phyloP scores from a whole-genome alignment of 495 filamentous ascomycete species.

The Penicillium taxi region DNA sequence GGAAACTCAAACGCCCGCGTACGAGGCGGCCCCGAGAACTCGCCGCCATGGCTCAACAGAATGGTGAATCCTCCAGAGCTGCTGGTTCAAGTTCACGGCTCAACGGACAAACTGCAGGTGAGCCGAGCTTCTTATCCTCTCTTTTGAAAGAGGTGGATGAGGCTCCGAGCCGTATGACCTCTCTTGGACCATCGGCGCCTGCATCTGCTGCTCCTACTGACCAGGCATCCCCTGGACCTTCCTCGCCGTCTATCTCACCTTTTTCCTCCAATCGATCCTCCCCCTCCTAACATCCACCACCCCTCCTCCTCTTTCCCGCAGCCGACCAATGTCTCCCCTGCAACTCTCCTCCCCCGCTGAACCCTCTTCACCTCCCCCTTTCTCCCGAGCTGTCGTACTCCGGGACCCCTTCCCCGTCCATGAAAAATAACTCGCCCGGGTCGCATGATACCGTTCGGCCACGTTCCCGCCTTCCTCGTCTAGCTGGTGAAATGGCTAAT shows the following conservation, averaged over 20 bases:
- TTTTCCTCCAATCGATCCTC: constrained; percentile 57
- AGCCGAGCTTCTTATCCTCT: constrained; percentile 68
- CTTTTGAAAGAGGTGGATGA: constrained; percentile 81
- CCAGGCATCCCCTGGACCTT: constrained; percentile 46
- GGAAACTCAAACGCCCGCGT: constrained; percentile 78
- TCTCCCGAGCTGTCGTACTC: constrained; percentile 41
- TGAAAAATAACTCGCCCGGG: constrained; percentile 11
- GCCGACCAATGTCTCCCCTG: constrained; percentile 58
- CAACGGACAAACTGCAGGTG: constrained; percentile 29
- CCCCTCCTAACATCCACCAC: constrained; percentile 60
- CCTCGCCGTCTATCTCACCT: constrained; percentile 70
- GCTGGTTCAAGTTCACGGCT: constrained; percentile 25
- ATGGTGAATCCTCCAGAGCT: constrained; percentile 40
- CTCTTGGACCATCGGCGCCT: constrained; percentile 38
- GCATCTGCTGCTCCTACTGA: constrained; percentile 38
- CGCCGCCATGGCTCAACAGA: constrained; percentile 34
- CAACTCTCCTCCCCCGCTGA: constrained; percentile 58
- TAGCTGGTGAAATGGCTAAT: constrained; percentile 16
- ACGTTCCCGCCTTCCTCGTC: constrained; percentile 30
- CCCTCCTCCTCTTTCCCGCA: constrained; percentile 57
- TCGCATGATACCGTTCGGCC: constrained; percentile 3
- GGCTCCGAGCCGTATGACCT: constrained; percentile 49
- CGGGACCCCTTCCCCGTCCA: constrained; percentile 16
- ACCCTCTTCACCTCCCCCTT: constrained; percentile 53
- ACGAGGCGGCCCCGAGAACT: constrained; percentile 51